Evolutionary conservation across 2,329 filamentous ascomycete genomes (phyloP).

Genomic region (Neofusicoccum cordaticola): DNA sequence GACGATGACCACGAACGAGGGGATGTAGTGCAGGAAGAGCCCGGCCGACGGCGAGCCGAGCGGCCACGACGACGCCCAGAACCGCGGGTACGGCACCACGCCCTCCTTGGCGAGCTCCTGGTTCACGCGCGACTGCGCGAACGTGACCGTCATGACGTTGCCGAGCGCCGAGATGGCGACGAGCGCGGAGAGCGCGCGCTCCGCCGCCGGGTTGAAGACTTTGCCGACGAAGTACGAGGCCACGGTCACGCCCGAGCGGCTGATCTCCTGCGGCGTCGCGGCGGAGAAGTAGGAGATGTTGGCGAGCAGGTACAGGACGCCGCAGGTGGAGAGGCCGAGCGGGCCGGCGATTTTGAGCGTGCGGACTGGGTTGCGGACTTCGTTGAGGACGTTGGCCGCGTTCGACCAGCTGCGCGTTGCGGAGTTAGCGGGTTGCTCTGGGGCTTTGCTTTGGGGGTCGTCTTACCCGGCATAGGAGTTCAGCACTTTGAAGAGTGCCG

Average conservation of each 20-base stretch:
- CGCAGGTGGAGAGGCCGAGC: constrained; percentile 59
- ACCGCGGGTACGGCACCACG: constrained; percentile 61
- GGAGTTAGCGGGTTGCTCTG: not conserved
- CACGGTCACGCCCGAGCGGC: constrained; percentile 63
- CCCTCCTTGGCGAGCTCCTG: constrained; percentile 72
- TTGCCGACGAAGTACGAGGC: constrained; percentile 66
- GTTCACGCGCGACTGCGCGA: constrained; percentile 64
- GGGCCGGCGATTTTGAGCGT: constrained; percentile 63
- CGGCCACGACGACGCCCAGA: constrained; percentile 63
- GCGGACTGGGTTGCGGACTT: constrained; percentile 65
- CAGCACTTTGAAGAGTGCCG: constrained; percentile 64
- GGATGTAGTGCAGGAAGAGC: constrained; percentile 66
- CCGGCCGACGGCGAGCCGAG: constrained; percentile 67
- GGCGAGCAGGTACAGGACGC: constrained; percentile 63
- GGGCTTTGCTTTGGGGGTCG: not conserved
- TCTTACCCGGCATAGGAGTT: constrained; percentile 62
- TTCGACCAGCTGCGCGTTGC: constrained; percentile 42
- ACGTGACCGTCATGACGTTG: constrained; percentile 72
- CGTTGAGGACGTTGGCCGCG: constrained; percentile 68
- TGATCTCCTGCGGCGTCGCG: constrained; percentile 65
- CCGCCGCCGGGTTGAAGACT: constrained; percentile 60
- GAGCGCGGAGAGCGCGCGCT: constrained; percentile 54
- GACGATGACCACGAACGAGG: constrained; percentile 64
- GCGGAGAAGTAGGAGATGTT: constrained; percentile 65
- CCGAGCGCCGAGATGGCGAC: constrained; percentile 67